A percentile compares a stretch with the other conserved stretches of the same genome.
Conservation (phyloP, 2,329 filamentous ascomycete species). For the Mycosphaerella sp. region DNA sequence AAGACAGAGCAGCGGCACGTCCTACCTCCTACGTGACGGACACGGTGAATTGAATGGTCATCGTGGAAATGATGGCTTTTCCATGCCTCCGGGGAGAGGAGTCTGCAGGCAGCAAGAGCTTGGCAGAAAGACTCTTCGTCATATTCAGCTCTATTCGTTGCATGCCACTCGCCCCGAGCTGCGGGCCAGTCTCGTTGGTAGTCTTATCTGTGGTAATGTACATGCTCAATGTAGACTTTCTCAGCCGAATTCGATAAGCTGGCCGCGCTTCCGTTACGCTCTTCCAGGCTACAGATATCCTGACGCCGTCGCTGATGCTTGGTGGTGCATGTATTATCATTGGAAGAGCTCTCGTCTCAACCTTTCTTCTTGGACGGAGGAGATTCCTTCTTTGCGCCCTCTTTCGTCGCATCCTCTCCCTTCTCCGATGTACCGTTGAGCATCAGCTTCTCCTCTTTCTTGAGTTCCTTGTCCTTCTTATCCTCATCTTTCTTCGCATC, state of each 20-base stretch:
- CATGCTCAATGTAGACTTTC: conserved; percentile 15
- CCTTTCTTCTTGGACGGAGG: conserved; percentile 50
- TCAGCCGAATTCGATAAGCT: conserved; percentile 11
- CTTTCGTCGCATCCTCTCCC: conserved; percentile 44
- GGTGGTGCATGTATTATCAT: conserved; percentile 1
- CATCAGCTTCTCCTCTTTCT: conserved; percentile 61
- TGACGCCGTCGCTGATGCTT: conserved; percentile 19
- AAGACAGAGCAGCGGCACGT: not conserved
- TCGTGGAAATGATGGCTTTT: not conserved
- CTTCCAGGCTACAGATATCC: conserved; percentile 16
- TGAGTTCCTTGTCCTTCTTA: conserved; percentile 45
- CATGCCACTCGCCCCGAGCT: not conserved
- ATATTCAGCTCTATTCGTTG: conserved; percentile 2
- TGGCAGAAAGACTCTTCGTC: not conserved
- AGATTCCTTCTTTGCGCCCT: conserved; percentile 46
- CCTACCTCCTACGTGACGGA: not conserved
- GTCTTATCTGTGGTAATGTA: conserved; percentile 17
- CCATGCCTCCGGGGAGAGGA: not conserved
- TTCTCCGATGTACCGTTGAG: conserved; percentile 50
- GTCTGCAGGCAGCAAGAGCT: not conserved
- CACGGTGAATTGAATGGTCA: not conserved
- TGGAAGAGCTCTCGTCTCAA: conserved; percentile 30
- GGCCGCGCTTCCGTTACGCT: conserved; percentile 14
- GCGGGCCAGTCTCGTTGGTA: not conserved
- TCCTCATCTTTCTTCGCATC: conserved; percentile 67